Base-by-base conservation (phyloP, 768 basidiomycete genomes). In the Panellus pusillus region DNA sequence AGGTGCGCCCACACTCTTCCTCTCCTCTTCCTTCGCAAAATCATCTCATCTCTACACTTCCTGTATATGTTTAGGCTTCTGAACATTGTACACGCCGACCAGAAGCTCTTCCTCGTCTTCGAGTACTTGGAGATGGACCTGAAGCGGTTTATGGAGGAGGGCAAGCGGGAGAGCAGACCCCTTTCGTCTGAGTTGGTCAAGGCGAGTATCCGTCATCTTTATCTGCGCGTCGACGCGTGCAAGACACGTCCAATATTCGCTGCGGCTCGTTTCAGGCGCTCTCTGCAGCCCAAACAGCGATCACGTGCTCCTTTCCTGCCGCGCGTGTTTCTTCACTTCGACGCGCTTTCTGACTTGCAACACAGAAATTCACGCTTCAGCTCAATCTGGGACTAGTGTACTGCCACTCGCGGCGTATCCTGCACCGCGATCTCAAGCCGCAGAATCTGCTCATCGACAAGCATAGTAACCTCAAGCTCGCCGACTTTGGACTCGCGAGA, bases 41-140 rank as follows among this genome's bases (percentile, higher is more conserved):
- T 54, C 47, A 28, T 41, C 28, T 41, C 43, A 6, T 43, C 37
- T 31, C 37, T 41, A 7, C 28, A 6, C 41, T 2, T 14, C 14
- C 9, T 27, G 44, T 39, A 50, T 42, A 42, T 44, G 63, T 50
- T 27, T 63, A 98, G 97, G 69, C 77, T 98, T 57, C 77, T 97
- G 47, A 95, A 99, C 71, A 97, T 98, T 62, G 92, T 98, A 4
- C 96, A 98, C 67, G 89, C 89, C 12, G 97, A 99, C 70, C 88
- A 94, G 72, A 97, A 97, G 70, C 81, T 99, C 29, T 99, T 95
- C 73, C 86, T 99, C 55, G 97, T 99, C 31, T 97, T 94, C 67
- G 97, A 99, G 72, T 98, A 94, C 72, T 80, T 99, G 51, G 95
- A 99, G 66, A 87, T 95, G 53, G 97, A 99, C 72, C 74, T 99